phyloP scores from a whole-genome alignment of 768 basidiomycete species.

The Austroboletus eburneus region DNA sequence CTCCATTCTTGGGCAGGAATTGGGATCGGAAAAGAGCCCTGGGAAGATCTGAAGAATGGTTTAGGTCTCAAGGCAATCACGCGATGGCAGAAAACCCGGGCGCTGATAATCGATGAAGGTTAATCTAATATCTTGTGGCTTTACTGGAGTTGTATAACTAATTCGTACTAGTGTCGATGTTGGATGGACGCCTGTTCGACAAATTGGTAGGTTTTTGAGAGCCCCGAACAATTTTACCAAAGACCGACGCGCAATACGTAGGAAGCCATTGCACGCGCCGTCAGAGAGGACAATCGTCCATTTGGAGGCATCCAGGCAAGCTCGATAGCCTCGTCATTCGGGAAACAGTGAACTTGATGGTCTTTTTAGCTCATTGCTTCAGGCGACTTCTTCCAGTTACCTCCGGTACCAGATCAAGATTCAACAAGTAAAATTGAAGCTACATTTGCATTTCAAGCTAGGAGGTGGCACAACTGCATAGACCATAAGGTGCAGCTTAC shows the following conservation, averaged over 20 bases:
- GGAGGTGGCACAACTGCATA: slow-evolving; percentile 56
- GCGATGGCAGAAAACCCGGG: slow-evolving; percentile 50
- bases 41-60: slow-evolving; percentile 38
- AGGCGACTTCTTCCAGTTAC: slow-evolving; percentile 80
- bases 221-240: slow-evolving; percentile 22
- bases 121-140: neutral
- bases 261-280: slow-evolving; percentile 36
- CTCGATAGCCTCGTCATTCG: neutral
- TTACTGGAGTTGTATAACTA: neutral
- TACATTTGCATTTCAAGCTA: slow-evolving; percentile 63
- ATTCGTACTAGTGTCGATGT: slow-evolving; percentile 59
- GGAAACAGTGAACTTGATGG: slow-evolving; percentile 3
- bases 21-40: slow-evolving; percentile 50
- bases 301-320: slow-evolving; percentile 68
- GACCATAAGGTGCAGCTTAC: slow-evolving; percentile 42
- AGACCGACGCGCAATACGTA: slow-evolving; percentile 6
- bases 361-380: slow-evolving; percentile 58
- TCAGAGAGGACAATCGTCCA: slow-evolving; percentile 42
- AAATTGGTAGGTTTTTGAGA: slow-evolving; percentile 51
- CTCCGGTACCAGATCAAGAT: slow-evolving; percentile 57
- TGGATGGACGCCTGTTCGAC: slow-evolving; percentile 66
- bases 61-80: slow-evolving; percentile 25
- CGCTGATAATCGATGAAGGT: slow-evolving; percentile 76
- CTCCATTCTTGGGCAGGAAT: slow-evolving; percentile 67
- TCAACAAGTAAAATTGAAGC: slow-evolving; percentile 47